Base-by-base conservation (phyloP, 768 basidiomycete genomes). In the Lactifluus rugatus region DNA sequence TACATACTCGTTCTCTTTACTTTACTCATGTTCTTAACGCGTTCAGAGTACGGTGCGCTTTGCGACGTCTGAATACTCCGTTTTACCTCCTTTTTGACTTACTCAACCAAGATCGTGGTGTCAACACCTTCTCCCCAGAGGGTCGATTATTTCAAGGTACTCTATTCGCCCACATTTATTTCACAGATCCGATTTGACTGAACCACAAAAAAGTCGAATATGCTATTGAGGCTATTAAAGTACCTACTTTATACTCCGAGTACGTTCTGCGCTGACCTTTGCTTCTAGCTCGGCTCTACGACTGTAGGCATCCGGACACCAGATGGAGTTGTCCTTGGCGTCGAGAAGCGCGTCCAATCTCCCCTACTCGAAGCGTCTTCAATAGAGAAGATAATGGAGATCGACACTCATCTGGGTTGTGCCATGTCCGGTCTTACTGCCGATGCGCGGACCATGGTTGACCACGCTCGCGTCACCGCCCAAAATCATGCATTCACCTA, bases 331-430 rank as follows among this genome's bases (percentile, higher is more conserved):
- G 79, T 98, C 63, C 86, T 99, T 58, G 96, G 83, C 54, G 93
- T 98, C 64, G 96, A 99, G 78, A 98, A 99, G 76, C 93, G 96
- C 71, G 92, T 96, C 52, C 93, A 96, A 72, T 97, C 94, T 0
- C 90, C 93, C 10, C 81, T 99, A 48, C 83, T 98, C 67, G 96
- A 97, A 75, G 84, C 93, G 41, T 87, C 82, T 62, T 94, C 93
- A 55, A 93, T 99, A 68, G 95, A 99, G 72, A 98, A 98, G 79
- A 98, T 98, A 70, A 97, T 99, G 95, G 96, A 99, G 76, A 98
- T 99, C 67, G 96, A 98, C 75, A 64, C 72, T 13, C 96, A 99
- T 75, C 83, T 99, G 59, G 96, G 93, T 10, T 97, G 94, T 66
- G 96, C 96, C 57, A 97, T 98, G 94, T 94, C 92, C 47, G 89